These are phyloP conservation scores for Linum trigynum DNA, from an alignment of 345 rosid species.

Conservation along the genomic window DNA sequence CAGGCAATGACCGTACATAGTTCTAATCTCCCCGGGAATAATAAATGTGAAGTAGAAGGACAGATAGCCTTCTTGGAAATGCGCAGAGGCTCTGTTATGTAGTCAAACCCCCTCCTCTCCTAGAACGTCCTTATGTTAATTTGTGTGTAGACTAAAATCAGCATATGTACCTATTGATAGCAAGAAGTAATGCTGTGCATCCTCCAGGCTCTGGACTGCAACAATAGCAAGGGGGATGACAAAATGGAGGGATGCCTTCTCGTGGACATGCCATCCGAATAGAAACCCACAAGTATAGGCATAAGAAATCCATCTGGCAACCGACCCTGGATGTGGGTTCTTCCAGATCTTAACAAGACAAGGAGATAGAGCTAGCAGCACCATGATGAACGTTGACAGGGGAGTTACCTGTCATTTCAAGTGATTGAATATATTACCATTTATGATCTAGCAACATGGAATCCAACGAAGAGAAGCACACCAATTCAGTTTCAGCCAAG, in stretches of 20 bases:
- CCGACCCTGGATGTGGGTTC: conserved; percentile 40
- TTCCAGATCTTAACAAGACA: conserved; percentile 72
- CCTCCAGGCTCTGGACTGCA: conserved; percentile 64
- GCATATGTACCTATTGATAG: conserved; percentile 57
- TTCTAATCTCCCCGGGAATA: too few species aligned
- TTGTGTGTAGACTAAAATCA: background rate
- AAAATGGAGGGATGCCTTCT: conserved; percentile 92
- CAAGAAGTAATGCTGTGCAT: conserved; percentile 75
- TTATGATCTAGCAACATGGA: background rate
- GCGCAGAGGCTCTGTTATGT: too few species aligned
- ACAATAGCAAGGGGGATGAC: conserved; percentile 66
- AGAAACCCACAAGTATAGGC: conserved; percentile 82
- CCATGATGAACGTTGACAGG: conserved; percentile 49
- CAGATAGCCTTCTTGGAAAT: too few species aligned
- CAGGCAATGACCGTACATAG: too few species aligned
- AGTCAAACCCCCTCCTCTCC: too few species aligned
- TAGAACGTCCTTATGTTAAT: too few species aligned
- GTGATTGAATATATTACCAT: background rate
- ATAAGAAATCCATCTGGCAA: conserved; percentile 72
- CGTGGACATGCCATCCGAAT: conserved; percentile 98
- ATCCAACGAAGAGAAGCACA: background rate
- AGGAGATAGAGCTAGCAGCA: conserved; percentile 63
- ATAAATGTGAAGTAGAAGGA: too few species aligned
- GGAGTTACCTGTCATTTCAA: conserved; percentile 56
- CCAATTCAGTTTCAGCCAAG: background rate